A percentile compares a stretch with the other conserved stretches of the same genome.
phyloP scores from a whole-genome alignment of 2,329 filamentous ascomycete genomes.

The Colletotrichum sp. region DNA sequence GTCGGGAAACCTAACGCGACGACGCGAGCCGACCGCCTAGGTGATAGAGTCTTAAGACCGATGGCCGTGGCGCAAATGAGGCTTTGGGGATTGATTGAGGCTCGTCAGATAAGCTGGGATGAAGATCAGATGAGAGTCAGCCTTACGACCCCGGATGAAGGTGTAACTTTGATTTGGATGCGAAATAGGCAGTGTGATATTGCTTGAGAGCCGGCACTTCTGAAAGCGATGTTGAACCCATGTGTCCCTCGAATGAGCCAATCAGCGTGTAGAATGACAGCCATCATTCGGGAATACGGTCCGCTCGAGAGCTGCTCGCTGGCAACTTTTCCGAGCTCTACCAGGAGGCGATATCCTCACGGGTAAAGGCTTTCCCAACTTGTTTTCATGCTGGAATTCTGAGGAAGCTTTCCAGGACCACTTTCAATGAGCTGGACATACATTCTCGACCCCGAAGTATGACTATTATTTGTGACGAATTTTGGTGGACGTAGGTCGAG shows the following conservation, averaged over 20 bases:
- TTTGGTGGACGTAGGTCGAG: neutral
- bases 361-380: neutral
- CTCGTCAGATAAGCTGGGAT: neutral
- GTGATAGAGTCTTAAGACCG: neutral
- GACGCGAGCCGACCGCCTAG: neutral
- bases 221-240: neutral
- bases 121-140: neutral
- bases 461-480: neutral
- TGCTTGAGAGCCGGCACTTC: neutral
- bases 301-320: neutral
- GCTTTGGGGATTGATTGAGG: neutral
- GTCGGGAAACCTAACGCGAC: neutral
- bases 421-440: neutral
- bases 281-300: neutral
- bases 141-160: neutral
- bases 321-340: neutral
- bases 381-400: neutral
- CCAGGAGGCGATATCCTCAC: neutral
- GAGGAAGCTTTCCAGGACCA: neutral
- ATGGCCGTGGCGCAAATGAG: neutral
- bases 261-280: neutral
- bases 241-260: neutral
- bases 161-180: neutral
- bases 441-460: neutral
- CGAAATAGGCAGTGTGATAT: neutral